These are phyloP conservation scores for Phytophthora idaei DNA, from an alignment of 352 stramenopile genomes.

Conservation along the genomic window DNA sequence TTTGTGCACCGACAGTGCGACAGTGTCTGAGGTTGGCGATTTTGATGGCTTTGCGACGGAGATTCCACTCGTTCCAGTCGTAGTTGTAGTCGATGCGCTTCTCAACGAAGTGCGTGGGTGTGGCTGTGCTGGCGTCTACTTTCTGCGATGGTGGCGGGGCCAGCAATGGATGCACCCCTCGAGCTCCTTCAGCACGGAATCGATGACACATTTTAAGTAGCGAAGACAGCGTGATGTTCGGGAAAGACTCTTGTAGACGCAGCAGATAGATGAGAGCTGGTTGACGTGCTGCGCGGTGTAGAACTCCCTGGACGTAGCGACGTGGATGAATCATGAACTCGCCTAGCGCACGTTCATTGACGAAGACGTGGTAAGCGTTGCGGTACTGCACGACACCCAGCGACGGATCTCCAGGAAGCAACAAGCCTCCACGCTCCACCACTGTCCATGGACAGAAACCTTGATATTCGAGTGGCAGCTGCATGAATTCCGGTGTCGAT, in stretches of 20 bases:
- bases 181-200: slow-evolving; percentile 43
- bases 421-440: slow-evolving; percentile 83
- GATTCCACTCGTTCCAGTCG: slow-evolving; percentile 95
- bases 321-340: slow-evolving; percentile 91
- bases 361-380: slow-evolving; percentile 93
- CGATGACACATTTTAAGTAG: slow-evolving; percentile 69
- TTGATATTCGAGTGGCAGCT: slow-evolving; percentile 93
- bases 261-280: slow-evolving; percentile 94
- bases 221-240: slow-evolving; percentile 70
- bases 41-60: slow-evolving; percentile 89
- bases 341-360: slow-evolving; percentile 87
- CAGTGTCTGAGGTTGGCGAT: slow-evolving; percentile 93
- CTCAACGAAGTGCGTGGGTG: slow-evolving; percentile 92
- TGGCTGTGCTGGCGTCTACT: slow-evolving; percentile 89
- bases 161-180: slow-evolving; percentile 64
- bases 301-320: slow-evolving; percentile 75
- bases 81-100: slow-evolving; percentile 92
- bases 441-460: slow-evolving; percentile 94
- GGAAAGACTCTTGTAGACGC: slow-evolving; percentile 86
- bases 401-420: slow-evolving; percentile 91
- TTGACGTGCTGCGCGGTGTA: slow-evolving; percentile 67
- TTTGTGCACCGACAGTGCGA: slow-evolving; percentile 90
- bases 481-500: slow-evolving; percentile 94
- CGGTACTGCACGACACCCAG: slow-evolving; percentile 91
- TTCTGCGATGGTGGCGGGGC: slow-evolving; percentile 60